Evolutionary conservation across 2,329 filamentous ascomycete species (phyloP).

Genomic region (Trichocomaceae sp.): DNA sequence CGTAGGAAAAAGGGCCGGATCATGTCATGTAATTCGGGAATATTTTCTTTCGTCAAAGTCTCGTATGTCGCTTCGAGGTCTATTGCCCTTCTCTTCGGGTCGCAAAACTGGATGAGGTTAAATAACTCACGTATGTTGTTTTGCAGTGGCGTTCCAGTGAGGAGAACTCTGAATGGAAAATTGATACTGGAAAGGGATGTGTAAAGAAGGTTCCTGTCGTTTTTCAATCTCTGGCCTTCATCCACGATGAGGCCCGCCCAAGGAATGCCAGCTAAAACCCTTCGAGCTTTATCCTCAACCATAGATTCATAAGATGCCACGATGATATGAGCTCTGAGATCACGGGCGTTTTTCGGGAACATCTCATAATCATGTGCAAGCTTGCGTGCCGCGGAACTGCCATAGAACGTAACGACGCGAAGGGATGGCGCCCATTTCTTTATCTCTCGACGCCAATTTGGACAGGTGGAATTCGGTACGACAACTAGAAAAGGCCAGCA

Average conservation of each 20-base stretch:
- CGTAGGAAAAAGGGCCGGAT: slow-evolving; percentile 67
- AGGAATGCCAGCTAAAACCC: slow-evolving; percentile 61
- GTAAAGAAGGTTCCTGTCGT: slow-evolving; percentile 80
- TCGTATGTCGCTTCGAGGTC: slow-evolving; percentile 67
- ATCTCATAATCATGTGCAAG: slow-evolving; percentile 79
- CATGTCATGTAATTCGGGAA: slow-evolving; percentile 71
- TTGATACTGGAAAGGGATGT: slow-evolving; percentile 63
- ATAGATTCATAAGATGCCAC: slow-evolving; percentile 93
- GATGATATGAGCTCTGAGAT: slow-evolving; percentile 81
- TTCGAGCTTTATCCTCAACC: slow-evolving; percentile 61
- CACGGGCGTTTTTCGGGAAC: slow-evolving; percentile 57
- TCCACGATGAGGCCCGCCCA: slow-evolving; percentile 91
- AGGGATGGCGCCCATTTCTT: slow-evolving; percentile 85
- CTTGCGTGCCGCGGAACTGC: slow-evolving; percentile 65
- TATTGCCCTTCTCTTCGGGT: slow-evolving; percentile 63
- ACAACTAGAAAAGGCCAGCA: slow-evolving; percentile 92
- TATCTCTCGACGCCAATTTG: slow-evolving; percentile 97
- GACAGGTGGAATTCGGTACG: slow-evolving; percentile 88
- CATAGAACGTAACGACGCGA: slow-evolving; percentile 88
- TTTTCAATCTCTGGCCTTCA: slow-evolving; percentile 92
- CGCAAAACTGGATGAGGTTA: slow-evolving; percentile 92
- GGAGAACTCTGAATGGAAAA: slow-evolving; percentile 73
- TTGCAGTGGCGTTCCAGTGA: slow-evolving; percentile 77
- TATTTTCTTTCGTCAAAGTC: slow-evolving; percentile 74
- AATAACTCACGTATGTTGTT: slow-evolving; percentile 91